phyloP scores from a whole-genome alignment of 495 filamentous ascomycete genomes.

The Podospora sp. region DNA sequence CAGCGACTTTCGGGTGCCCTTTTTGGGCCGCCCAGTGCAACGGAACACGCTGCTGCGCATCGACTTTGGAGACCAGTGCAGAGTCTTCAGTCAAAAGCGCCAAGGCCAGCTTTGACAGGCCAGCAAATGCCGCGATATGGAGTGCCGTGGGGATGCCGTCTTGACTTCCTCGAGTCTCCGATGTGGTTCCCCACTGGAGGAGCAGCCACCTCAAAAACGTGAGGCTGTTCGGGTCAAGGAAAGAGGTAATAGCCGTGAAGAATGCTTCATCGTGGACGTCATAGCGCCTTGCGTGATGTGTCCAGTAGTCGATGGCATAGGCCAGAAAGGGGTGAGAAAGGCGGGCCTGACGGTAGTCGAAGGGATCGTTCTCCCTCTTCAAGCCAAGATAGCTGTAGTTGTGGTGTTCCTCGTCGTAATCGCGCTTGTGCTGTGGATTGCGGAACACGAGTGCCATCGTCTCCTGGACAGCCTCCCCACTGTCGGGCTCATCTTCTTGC shows the following conservation, averaged over 20 bases:
- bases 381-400: neutral
- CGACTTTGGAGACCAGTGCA: constrained; percentile 12
- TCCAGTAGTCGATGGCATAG: constrained; percentile 25
- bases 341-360: constrained; percentile 16
- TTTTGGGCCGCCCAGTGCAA: constrained; percentile 28
- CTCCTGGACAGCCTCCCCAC: neutral
- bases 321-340: constrained; percentile 18
- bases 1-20: constrained; percentile 27
- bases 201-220: constrained; percentile 8
- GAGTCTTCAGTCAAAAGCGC: constrained; percentile 7
- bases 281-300: constrained; percentile 21
- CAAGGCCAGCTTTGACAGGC: constrained; percentile 19
- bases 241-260: constrained; percentile 6
- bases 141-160: neutral
- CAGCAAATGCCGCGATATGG: constrained; percentile 26
- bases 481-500: neutral
- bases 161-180: neutral
- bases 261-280: constrained; percentile 12
- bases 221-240: constrained; percentile 2
- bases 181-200: neutral
- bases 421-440: neutral
- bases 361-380: neutral
- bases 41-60: constrained; percentile 25
- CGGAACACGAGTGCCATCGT: neutral
- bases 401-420: neutral